Evolutionary conservation across 805 yeast species (phyloP), one percentile per base, ranked within the genome.

Genomic region (Saturnispora serradocipensis): DNA sequence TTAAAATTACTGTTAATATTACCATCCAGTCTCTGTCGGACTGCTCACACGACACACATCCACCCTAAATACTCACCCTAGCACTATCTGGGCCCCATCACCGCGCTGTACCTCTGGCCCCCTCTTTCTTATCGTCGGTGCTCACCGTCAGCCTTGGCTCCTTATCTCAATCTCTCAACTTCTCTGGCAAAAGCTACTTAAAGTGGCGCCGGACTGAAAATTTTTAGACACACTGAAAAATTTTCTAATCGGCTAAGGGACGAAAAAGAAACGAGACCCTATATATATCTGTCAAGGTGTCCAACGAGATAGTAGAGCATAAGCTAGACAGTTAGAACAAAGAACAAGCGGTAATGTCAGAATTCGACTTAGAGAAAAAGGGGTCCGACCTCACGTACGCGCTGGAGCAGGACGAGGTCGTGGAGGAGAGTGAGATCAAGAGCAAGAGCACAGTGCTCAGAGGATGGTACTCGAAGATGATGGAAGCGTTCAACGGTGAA

Each of bases 401-500:
- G 3, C 34, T 38, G 15, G 22, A 39, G 27, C 49, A 50, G 34
- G 43, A 39, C 32, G 65, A 56, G 34, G 58, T 55, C 45, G 56
- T 58, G 42, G 58, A 59, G 38, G 63, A 61, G 53, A 49, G 63
- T 2, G 46, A 61, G 6, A 59, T 56, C 49, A 40, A 35, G 18
- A 40, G 58, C 24, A 58, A 55, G 40, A 10, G 15, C 5, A 18
- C 24, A 3, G 42, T 18, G 24, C 34, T 49, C 40, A 22, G 49
- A 10, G 55, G 57, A 27, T 24, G 55, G 48, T 64, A 61, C 34
- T 51, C 59, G 28, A 56, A 63, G 42, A 7, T 64, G 40, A 62
- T 62, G 63, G 51, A 52, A 16, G 58, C 63, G 63, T 58, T 65
- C 58, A 67, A 69, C 47, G 77, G 76, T 35, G 88, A 83, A 64